phyloP scores from a whole-genome alignment of 345 rosid species.

The Microcos paniculata region DNA sequence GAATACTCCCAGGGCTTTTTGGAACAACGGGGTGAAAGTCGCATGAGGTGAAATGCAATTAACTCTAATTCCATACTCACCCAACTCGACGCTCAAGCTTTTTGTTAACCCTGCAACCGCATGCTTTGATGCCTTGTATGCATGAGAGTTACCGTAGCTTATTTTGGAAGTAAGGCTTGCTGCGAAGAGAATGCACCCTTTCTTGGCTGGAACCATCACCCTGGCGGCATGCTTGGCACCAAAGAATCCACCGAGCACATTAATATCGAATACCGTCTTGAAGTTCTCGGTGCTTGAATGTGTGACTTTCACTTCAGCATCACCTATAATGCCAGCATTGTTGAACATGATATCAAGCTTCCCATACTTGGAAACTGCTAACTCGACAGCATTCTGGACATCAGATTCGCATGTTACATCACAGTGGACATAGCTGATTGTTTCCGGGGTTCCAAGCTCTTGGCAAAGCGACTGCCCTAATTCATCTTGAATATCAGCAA shows the following conservation, averaged over 20 bases:
- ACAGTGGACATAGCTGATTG: slow-evolving; percentile 22
- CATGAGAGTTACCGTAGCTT: slow-evolving; percentile 27
- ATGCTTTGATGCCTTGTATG: slow-evolving; percentile 39
- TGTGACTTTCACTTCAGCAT: not conserved
- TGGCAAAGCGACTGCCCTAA: slow-evolving; percentile 12
- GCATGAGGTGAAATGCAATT: slow-evolving; percentile 46
- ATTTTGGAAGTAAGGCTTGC: slow-evolving; percentile 19
- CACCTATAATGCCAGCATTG: slow-evolving; percentile 21
- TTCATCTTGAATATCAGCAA: slow-evolving; percentile 32
- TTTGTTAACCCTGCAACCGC: not conserved
- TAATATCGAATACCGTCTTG: slow-evolving; percentile 7
- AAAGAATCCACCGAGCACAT: slow-evolving; percentile 21
- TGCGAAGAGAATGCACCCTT: slow-evolving; percentile 18
- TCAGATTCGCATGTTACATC: slow-evolving; percentile 27
- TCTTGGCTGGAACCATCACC: slow-evolving; percentile 29
- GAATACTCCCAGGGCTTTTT: not conserved
- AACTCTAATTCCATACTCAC: slow-evolving; percentile 8
- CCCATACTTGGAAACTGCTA: slow-evolving; percentile 17
- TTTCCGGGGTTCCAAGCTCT: slow-evolving; percentile 21
- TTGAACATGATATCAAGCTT: slow-evolving; percentile 40
- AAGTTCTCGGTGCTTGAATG: slow-evolving; percentile 16
- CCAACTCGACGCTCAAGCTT: not conserved
- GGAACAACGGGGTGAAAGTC: not conserved
- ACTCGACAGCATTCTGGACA: slow-evolving; percentile 19
- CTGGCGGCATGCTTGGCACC: slow-evolving; percentile 37